Evolutionary conservation across 2,329 filamentous ascomycete genomes (phyloP), one percentile per base, ranked within the genome.

Genomic region (Phyllosticta citrichinensis): DNA sequence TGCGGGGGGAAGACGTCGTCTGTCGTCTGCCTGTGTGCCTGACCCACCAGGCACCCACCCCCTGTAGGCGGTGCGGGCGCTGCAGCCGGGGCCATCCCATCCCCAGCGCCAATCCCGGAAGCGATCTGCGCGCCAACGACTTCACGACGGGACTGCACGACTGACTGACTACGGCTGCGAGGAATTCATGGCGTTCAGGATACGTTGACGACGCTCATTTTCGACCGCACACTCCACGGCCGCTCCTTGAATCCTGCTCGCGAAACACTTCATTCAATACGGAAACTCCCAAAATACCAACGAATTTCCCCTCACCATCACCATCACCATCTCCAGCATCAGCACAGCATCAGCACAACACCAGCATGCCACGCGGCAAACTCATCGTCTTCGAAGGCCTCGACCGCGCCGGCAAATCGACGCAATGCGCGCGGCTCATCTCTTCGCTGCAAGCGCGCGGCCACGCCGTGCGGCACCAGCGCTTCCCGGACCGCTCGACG

Each of bases 361-460:
- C 27, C 27, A 30, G 6, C 27, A 30, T 75, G 69, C 66, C 69
- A 57, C 81, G 87, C 55, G 91, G 91, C 55, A 84, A 86, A 12
- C 82, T 97, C 33, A 83, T 96, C 58, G 88, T 93, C 4, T 84
- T 96, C 61, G 92, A 97, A 77, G 92, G 92, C 2, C 80, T 97
- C 64, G 92, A 97, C 69, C 85, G 91, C 65, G 91, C 91, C 52
- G 92, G 92, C 61, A 97, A 97, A 80, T 93, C 91, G 22, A 96
- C 91, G 35, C 92, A 96, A 81, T 92, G 90, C 66, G 82, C 86
- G 68, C 76, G 85, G 54, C 78, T 97, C 51, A 80, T 80, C 47
- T 73, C 81, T 27, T 76, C 73, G 47, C 76, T 90, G 3, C 71
- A 79, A 60, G 68, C 73, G 5, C 70, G 76, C 61, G 83, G 83